Evolutionary conservation across 2,329 filamentous ascomycete species (phyloP).

Genomic region (Exophiala bonariae): DNA sequence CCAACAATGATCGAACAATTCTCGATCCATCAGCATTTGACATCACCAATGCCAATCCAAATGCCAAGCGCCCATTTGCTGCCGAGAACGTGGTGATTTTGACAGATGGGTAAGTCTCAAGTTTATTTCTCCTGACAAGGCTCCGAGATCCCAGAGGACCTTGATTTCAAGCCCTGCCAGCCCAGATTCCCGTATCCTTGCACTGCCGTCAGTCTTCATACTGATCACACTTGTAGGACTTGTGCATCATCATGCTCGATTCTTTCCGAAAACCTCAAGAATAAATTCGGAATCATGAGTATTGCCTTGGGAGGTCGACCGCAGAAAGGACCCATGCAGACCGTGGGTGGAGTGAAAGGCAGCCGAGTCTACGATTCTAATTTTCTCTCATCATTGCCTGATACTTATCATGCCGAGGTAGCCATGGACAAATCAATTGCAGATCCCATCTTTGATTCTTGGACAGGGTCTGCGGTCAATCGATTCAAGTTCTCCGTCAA

Average conservation of each 20-base stretch:
- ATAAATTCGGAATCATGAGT: slow-evolving; percentile 42
- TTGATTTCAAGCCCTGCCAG: not conserved
- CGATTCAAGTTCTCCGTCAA: slow-evolving; percentile 38
- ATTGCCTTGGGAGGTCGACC: slow-evolving; percentile 62
- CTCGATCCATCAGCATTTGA: not conserved
- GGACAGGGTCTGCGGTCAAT: not conserved
- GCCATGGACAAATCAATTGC: not conserved
- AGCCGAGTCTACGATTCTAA: not conserved
- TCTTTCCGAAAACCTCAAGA: slow-evolving; percentile 30
- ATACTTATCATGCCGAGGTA: not conserved
- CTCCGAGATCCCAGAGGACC: slow-evolving; percentile 50
- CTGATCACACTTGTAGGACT: no score
- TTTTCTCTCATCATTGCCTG: no score
- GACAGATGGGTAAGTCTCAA: slow-evolving; percentile 51
- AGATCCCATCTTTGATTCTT: slow-evolving; percentile 4
- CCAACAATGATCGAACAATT: slow-evolving; percentile 30
- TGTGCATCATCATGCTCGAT: no score
- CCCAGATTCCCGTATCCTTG: no score
- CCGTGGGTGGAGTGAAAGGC: slow-evolving; percentile 63
- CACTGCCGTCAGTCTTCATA: no score
- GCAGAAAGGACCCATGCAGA: slow-evolving; percentile 55
- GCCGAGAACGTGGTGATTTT: slow-evolving; percentile 42
- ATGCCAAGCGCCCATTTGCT: slow-evolving; percentile 33
- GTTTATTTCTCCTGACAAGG: no score
- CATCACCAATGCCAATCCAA: slow-evolving; percentile 15